Evolutionary conservation across 2,329 filamentous ascomycete species (phyloP).

Genomic region (Chaetomium globosum): DNA sequence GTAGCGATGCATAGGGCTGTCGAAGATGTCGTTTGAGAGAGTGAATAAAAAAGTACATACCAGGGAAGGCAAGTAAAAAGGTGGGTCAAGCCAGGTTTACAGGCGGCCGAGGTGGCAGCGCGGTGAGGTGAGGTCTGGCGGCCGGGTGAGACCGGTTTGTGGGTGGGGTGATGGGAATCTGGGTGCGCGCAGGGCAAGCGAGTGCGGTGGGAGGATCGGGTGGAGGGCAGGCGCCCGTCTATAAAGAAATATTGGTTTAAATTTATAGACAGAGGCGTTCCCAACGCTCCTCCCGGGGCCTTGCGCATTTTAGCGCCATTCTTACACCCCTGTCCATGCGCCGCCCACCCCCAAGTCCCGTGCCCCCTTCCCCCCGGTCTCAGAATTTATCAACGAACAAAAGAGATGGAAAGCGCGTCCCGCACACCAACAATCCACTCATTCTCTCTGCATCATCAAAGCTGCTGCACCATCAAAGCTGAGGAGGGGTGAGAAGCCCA

Average conservation of each 20-base stretch:
- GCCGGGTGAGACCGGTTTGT: slow-evolving; percentile 28
- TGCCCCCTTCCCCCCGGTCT: slow-evolving; percentile 23
- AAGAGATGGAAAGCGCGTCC: slow-evolving; percentile 18
- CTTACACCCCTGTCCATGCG: slow-evolving; percentile 34
- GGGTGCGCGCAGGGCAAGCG: slow-evolving; percentile 32
- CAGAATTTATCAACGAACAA: slow-evolving; percentile 25
- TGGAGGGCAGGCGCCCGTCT: slow-evolving; percentile 38
- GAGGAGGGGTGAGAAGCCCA: slow-evolving; percentile 1
- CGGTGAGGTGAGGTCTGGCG: slow-evolving; percentile 11
- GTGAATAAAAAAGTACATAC: slow-evolving; percentile 1
- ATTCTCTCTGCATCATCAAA: not conserved
- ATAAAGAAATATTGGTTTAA: slow-evolving; percentile 40
- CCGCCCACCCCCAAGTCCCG: slow-evolving; percentile 32
- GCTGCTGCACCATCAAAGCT: not conserved
- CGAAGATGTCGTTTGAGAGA: not conserved
- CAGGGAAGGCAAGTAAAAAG: slow-evolving; percentile 3
- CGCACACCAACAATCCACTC: slow-evolving; percentile 7
- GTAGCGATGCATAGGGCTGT: not conserved
- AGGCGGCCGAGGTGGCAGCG: not conserved
- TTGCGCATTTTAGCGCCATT: slow-evolving; percentile 38
- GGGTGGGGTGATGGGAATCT: slow-evolving; percentile 23
- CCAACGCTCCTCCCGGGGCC: slow-evolving; percentile 36
- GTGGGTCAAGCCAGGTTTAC: slow-evolving; percentile 15
- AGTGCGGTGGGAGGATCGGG: slow-evolving; percentile 36
- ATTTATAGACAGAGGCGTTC: slow-evolving; percentile 39